A percentile compares a stretch with the other conserved stretches of the same genome.
Evolutionary conservation across 495 filamentous ascomycete genomes (phyloP).

Genomic region (Trichoderma parareesei): DNA sequence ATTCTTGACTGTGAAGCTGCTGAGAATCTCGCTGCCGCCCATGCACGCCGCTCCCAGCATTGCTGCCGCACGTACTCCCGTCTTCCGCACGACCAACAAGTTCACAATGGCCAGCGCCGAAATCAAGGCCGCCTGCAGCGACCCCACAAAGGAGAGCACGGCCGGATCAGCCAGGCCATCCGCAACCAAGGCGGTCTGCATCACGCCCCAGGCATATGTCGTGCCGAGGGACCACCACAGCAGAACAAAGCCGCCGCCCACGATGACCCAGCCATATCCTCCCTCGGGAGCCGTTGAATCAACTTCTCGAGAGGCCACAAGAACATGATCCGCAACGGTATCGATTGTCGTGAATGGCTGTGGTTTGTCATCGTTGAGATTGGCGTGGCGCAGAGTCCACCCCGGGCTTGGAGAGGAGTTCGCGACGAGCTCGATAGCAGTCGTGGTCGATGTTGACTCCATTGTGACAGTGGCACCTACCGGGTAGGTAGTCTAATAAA

Average conservation of each 20-base stretch:
- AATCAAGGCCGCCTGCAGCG: constrained; percentile 39
- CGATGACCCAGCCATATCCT: constrained; percentile 52
- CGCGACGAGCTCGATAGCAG: not conserved
- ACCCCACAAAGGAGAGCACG: constrained; percentile 50
- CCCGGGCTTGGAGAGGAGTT: not conserved
- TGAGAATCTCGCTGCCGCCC: constrained; percentile 40
- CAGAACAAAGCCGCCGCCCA: constrained; percentile 40
- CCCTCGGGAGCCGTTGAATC: constrained; percentile 48
- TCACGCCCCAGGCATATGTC: constrained; percentile 48
- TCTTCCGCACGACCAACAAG: constrained; percentile 38
- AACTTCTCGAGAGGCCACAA: constrained; percentile 41
- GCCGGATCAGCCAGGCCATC: constrained; percentile 36
- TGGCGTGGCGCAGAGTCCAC: not conserved
- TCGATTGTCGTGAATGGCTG: not conserved
- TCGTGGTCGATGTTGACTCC: not conserved
- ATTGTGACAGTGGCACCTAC: not conserved
- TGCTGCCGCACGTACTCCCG: constrained; percentile 38
- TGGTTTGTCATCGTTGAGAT: not conserved
- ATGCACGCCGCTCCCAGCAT: constrained; percentile 40
- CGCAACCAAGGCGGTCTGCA: constrained; percentile 47
- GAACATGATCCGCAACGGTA: constrained; percentile 28
- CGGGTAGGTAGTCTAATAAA: too few relatives aligned
- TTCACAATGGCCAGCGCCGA: constrained; percentile 42
- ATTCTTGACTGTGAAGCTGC: constrained; percentile 39
- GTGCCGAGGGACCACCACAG: constrained; percentile 49